phyloP scores from a whole-genome alignment of 140 eudicot species.

The Anethum foeniculum region DNA sequence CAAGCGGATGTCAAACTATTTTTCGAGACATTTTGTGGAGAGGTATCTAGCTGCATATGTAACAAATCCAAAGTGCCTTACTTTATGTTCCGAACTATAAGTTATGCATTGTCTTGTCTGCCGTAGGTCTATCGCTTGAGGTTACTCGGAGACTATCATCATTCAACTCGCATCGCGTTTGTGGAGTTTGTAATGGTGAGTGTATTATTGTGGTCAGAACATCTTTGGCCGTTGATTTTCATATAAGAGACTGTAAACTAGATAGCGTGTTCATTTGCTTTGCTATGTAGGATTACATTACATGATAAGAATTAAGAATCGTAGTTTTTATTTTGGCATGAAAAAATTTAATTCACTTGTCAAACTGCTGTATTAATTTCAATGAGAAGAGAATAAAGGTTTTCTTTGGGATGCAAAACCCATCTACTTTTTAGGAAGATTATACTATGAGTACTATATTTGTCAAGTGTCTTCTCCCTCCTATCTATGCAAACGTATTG shows the following conservation, averaged over 20 bases:
- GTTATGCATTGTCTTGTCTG: conserved; percentile 13
- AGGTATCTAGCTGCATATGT: conserved; percentile 38
- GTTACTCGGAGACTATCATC: conserved; percentile 78
- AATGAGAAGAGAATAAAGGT: not conserved
- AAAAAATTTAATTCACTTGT: not conserved
- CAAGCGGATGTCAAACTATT: conserved; percentile 84
- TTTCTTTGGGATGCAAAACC: not conserved
- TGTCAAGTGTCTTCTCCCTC: not conserved
- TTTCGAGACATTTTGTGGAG: conserved; percentile 82
- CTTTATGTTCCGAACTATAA: conserved; percentile 11
- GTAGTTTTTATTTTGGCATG: not conserved
- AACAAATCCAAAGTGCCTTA: not conserved
- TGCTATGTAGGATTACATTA: not conserved
- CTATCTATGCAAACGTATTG: not conserved
- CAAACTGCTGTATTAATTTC: not conserved
- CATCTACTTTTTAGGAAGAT: not conserved
- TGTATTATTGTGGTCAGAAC: not conserved
- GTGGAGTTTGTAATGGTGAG: conserved; percentile 74
- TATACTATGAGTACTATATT: not conserved
- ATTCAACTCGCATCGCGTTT: conserved; percentile 71
- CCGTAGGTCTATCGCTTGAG: conserved; percentile 61
- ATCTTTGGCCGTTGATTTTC: not conserved
- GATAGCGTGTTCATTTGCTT: not conserved
- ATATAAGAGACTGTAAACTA: not conserved
- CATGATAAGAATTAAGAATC: not conserved